A percentile compares a stretch with the other conserved stretches of the same genome.
Evolutionary conservation across 208 protist species (phyloP).

Genomic region (Crithidia mellificae): DNA sequence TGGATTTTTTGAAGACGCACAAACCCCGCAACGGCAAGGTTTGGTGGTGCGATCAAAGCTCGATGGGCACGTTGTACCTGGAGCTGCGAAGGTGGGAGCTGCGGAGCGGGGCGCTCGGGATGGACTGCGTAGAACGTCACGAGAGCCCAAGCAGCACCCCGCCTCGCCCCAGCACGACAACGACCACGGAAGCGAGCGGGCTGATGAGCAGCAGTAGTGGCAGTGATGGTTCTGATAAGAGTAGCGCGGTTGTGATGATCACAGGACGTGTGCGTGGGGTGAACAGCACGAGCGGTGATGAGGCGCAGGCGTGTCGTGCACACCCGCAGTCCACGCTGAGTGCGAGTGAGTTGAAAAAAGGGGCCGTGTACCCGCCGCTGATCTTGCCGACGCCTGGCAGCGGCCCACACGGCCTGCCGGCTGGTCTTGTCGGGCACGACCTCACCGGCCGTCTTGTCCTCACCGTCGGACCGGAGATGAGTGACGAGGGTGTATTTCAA

Average conservation of each 20-base stretch:
- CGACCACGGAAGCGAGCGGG: too few relatives aligned
- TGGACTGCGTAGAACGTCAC: too few relatives aligned
- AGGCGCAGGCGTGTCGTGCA: too few relatives aligned
- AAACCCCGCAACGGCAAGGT: background rate
- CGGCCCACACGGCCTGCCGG: constrained; percentile 15
- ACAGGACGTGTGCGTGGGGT: too few relatives aligned
- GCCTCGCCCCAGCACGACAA: too few relatives aligned
- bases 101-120: constrained; percentile 5
- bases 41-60: constrained; percentile 21
- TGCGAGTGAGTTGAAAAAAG: background rate
- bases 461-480: constrained; percentile 12
- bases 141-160: too few relatives aligned
- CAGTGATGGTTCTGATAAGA: too few relatives aligned
- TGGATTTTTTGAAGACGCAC: constrained; percentile 9
- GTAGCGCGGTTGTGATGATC: too few relatives aligned
- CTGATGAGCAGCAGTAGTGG: too few relatives aligned
- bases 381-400: background rate
- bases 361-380: constrained; percentile 6
- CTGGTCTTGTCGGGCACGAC: constrained; percentile 2
- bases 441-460: constrained; percentile 12
- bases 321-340: too few relatives aligned
- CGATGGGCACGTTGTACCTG: constrained; percentile 2
- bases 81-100: constrained; percentile 17
- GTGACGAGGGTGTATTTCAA: constrained; percentile 2
- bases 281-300: too few relatives aligned